Conservation (phyloP, 345 rosid species). For the Salix udensis region DNA sequence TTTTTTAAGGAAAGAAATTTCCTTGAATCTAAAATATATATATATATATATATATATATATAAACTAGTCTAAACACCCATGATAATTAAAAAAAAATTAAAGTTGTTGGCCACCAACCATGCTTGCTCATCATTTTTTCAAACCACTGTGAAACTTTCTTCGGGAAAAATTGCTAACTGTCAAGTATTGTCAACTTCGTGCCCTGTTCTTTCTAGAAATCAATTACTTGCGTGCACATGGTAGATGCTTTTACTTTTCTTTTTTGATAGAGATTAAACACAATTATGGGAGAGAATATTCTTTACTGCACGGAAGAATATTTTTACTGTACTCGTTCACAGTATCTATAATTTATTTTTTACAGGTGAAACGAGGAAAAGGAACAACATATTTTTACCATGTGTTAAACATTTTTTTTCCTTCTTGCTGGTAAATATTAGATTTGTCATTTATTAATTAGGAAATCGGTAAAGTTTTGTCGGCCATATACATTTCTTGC, state of each 20-base stretch:
- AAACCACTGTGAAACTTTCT: background rate
- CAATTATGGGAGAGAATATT: background rate
- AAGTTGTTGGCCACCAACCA: background rate
- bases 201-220: background rate
- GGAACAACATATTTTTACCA: background rate
- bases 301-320: background rate
- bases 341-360: background rate
- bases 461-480: background rate
- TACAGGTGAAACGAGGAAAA: background rate
- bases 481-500: background rate
- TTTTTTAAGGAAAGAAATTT: too few relatives aligned
- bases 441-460: background rate
- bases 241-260: background rate
- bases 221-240: background rate
- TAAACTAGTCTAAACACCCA: fast-evolving
- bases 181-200: background rate
- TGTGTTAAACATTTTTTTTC: background rate
- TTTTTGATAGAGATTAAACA: background rate
- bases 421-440: background rate
- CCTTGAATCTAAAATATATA: too few relatives aligned
- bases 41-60: too few relatives aligned
- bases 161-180: background rate
- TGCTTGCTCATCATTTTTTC: background rate
- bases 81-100: too few relatives aligned
- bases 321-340: too few relatives aligned